Base-by-base conservation (phyloP, 2,329 filamentous ascomycete species). In the Fusarium caatingaense region DNA sequence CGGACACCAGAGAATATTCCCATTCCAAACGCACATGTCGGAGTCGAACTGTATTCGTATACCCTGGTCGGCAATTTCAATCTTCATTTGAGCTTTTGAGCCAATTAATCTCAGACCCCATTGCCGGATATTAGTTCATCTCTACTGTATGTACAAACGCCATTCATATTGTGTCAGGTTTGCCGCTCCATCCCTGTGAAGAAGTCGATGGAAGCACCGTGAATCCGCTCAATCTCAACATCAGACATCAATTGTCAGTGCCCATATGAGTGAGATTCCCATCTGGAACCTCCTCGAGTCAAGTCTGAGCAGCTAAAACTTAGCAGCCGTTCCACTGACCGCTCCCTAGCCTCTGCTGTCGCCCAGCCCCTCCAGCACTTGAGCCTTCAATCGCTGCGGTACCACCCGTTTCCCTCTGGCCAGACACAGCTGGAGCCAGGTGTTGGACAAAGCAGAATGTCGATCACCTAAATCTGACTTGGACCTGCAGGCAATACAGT, bases 361-460 rank as follows among this genome's bases (percentile, higher is more conserved):
- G 88, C 85, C 88, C 88, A 91, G 4, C 88, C 88, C 88, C 88
- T 77, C 89, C 89, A 68, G 89, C 23, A 53, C 88, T 76, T 89
- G 90, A 68, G 89, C 90, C 70, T 90, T 87, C 10, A 87, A 87
- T 18, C 86, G 86, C 78, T 89, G 87, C 41, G 87, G 80, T 76
- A 85, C 80, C 21, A 89, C 88, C 72, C 82, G 82, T 76, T 90
- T 87, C 12, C 87, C 87, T 75, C 90, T 87, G 7, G 89, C 87
- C 76, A 82, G 88, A 72, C 88, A 90, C 61, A 88, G 84, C 87
- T 87, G 89, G 15, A 87, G 87, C 16, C 84, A 86, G 15, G 86
- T 86, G 73, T 89, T 90, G 71, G 90, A 88, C 42, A 85, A 86
- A 53, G 91, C 71, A 76, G 86, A 16, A 84, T 86, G 71, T 84